A percentile compares a stretch with the other conserved stretches of the same genome.
Conservation (phyloP, 108 stramenopile genomes). For the Nitzschia inconspicua region DNA sequence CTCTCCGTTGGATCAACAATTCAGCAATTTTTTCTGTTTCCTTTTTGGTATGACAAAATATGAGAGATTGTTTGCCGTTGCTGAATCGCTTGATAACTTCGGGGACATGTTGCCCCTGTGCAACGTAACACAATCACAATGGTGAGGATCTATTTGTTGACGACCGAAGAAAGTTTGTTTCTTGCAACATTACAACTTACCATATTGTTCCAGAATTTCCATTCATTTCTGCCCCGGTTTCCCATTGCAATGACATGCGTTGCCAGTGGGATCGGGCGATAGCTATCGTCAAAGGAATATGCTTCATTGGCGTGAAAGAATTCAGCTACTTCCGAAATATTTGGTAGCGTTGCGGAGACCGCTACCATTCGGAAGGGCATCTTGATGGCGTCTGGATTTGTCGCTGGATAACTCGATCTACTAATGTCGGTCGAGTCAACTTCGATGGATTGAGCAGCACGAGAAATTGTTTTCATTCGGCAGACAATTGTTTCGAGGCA, state of each 20-base stretch:
- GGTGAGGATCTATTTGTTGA: too few relatives aligned
- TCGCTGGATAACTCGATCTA: slow-evolving; percentile 42
- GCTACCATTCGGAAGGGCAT: slow-evolving; percentile 82
- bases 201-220: slow-evolving; percentile 80
- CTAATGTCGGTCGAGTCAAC: not conserved
- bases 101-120: too few relatives aligned
- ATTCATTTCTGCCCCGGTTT: slow-evolving; percentile 69
- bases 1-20: slow-evolving; percentile 32
- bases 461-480: slow-evolving; percentile 89
- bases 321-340: slow-evolving; percentile 85
- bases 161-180: too few relatives aligned
- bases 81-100: slow-evolving; percentile 70
- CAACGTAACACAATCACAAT: too few relatives aligned
- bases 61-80: slow-evolving; percentile 77
- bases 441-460: slow-evolving; percentile 28
- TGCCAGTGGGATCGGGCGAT: slow-evolving; percentile 88
- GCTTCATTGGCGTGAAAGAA: slow-evolving; percentile 83
- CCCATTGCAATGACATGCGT: slow-evolving; percentile 72
- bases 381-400: slow-evolving; percentile 57
- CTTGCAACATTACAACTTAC: too few relatives aligned
- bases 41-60: slow-evolving; percentile 95
- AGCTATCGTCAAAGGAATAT: slow-evolving; percentile 82
- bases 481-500: slow-evolving; percentile 87
- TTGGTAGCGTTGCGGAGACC: slow-evolving; percentile 94
- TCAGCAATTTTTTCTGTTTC: slow-evolving; percentile 78